Evolutionary conservation across 148 eudicot genomes (phyloP).

Genomic region (Polygonum maritimum): DNA sequence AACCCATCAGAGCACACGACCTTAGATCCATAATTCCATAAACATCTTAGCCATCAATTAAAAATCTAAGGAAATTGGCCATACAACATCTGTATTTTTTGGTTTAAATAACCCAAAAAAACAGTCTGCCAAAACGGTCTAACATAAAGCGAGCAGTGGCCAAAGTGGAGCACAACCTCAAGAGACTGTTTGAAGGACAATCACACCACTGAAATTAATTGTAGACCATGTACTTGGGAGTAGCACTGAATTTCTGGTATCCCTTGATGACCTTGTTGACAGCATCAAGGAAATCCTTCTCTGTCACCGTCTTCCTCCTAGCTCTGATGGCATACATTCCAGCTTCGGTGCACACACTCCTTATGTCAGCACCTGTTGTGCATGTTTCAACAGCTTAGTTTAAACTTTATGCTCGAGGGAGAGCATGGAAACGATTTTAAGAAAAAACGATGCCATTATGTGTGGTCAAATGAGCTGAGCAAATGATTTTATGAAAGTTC

Average conservation of each 20-base stretch:
- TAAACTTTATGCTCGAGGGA: background rate
- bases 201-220: conserved; percentile 24
- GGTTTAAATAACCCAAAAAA: background rate
- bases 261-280: conserved; percentile 97
- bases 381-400: background rate
- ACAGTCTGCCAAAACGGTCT: no score
- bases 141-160: no score
- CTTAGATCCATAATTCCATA: background rate
- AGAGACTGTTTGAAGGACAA: no score
- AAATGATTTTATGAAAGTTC: background rate
- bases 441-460: background rate
- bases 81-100: background rate
- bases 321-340: conserved; percentile 95
- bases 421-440: no score
- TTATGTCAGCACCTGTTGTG: conserved; percentile 73
- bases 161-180: no score
- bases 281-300: conserved; percentile 91
- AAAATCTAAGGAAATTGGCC: no score
- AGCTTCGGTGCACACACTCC: conserved; percentile 95
- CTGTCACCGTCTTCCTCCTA: conserved; percentile 81
- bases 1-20: no score
- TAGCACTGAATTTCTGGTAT: conserved; percentile 94
- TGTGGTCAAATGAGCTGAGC: no score
- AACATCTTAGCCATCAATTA: background rate
- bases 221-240: conserved; percentile 94